phyloP scores from a whole-genome alignment of 306 rosid genomes.

The Delonix regia region DNA sequence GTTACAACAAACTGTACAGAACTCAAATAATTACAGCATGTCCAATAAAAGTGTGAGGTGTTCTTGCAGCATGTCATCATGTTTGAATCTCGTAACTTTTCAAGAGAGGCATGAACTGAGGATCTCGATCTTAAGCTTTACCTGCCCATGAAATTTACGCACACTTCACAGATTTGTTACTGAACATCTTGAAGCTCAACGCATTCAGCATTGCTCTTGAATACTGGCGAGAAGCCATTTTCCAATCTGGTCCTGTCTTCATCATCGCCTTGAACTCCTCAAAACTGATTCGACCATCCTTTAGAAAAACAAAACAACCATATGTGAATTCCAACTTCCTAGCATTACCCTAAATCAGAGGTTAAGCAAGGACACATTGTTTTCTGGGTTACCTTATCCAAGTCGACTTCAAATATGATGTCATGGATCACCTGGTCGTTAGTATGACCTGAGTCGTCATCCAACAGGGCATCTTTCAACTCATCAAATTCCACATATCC shows the following conservation, averaged over 20 bases:
- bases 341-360: neutral
- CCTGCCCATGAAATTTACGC: constrained; percentile 11
- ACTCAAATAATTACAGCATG: constrained; percentile 34
- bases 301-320: constrained; percentile 3
- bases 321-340: neutral
- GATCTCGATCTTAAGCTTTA: constrained; percentile 11
- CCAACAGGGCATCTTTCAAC: constrained; percentile 70
- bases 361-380: neutral
- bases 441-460: constrained; percentile 43
- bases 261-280: constrained; percentile 89
- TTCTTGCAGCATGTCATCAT: neutral
- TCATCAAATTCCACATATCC: constrained; percentile 93
- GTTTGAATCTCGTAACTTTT: constrained; percentile 2
- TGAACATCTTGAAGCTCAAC: constrained; percentile 75
- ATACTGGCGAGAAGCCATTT: constrained; percentile 92
- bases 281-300: constrained; percentile 89
- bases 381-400: constrained; percentile 74
- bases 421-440: constrained; percentile 73
- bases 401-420: constrained; percentile 80
- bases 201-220: constrained; percentile 84
- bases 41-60: neutral
- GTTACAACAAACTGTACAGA: constrained; percentile 39
- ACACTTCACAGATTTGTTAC: constrained; percentile 51
- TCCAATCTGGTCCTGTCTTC: constrained; percentile 90
- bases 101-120: constrained; percentile 20